Evolutionary conservation across 1,284 basidiomycete species (phyloP), one percentile per base, ranked within the genome.

Genomic region (Xanthoconium separans): DNA sequence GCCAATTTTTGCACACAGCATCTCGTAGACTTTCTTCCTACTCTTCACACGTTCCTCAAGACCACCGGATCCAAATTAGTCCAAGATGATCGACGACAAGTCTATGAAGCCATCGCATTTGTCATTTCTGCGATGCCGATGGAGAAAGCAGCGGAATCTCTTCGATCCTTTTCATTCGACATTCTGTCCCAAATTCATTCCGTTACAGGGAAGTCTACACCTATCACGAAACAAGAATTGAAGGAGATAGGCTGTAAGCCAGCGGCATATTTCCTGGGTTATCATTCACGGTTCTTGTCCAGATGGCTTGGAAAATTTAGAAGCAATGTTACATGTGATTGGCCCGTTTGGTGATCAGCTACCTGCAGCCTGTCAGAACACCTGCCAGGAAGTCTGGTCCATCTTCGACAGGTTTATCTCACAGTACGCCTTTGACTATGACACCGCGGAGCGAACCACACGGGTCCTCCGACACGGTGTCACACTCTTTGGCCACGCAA

Each of bases 31-130:
- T 97, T 93, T 74, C 76, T 99, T 31, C 91, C 94, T 0, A 94
- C 95, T 55, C 79, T 99, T 3, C 92, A 98, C 71, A 82, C 86
- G 0, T 99, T 99, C 77, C 78, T 97, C 53, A 81, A 80, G 36
- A 84, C 87, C 1, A 84, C 90, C 24, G 92, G 91, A 44, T 66
- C 76, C 10, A 92, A 90, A 68, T 77, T 99, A 39, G 76, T 79
- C 13, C 92, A 95, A 66, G 91, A 95, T 41, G 97, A 99, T 70
- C 84, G 88, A 65, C 81, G 91, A 31, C 89, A 95, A 68, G 89
- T 99, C 16, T 95, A 95, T 64, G 94, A 97, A 70, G 96, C 95
- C 5, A 94, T 99, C 54, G 95, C 93, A 2, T 88, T 93, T 71
- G 92, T 99, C 54, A 95, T 99, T 56, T 90, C 89, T 30, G 90